phyloP scores from a whole-genome alignment of 1,284 basidiomycete genomes.

The Leccinum pallidistipes region DNA sequence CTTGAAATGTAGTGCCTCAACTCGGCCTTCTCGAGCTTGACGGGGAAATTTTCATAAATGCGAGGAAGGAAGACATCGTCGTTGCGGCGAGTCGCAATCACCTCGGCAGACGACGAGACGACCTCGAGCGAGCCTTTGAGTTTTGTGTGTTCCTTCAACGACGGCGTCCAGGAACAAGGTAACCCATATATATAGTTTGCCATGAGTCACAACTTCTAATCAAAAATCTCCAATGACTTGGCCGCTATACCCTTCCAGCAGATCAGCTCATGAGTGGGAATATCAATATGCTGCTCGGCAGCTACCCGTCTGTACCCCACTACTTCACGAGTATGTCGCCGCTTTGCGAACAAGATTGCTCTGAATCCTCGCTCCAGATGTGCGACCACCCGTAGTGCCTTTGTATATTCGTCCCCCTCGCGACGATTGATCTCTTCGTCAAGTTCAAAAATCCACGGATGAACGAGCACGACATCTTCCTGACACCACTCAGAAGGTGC shows the following conservation, averaged over 20 bases:
- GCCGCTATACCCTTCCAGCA: constrained; percentile 5
- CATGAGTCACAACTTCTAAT: too few species aligned
- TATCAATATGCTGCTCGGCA: background rate
- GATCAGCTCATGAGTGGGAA: background rate
- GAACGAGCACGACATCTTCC: constrained; percentile 1
- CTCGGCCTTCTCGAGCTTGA: too few species aligned
- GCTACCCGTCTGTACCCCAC: constrained; percentile 10
- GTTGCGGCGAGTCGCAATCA: too few species aligned
- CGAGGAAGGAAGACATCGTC: too few species aligned
- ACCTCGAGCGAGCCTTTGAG: too few species aligned
- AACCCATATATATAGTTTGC: too few species aligned
- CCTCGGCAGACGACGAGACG: too few species aligned
- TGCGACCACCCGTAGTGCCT: constrained; percentile 2
- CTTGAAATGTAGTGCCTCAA: too few species aligned
- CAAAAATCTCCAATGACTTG: too few species aligned
- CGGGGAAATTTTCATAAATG: too few species aligned
- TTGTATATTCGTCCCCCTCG: background rate
- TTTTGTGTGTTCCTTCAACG: background rate
- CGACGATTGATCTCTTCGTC: background rate
- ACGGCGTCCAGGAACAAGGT: too few species aligned
- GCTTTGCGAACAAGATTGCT: constrained; percentile 10
- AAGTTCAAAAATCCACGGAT: constrained; percentile 19
- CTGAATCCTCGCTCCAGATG: constrained; percentile 14
- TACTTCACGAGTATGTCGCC: background rate
- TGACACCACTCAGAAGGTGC: background rate